A percentile compares a stretch with the other conserved stretches of the same genome.
Conservation (phyloP, 805 yeast species). For the Pichia exigua region DNA sequence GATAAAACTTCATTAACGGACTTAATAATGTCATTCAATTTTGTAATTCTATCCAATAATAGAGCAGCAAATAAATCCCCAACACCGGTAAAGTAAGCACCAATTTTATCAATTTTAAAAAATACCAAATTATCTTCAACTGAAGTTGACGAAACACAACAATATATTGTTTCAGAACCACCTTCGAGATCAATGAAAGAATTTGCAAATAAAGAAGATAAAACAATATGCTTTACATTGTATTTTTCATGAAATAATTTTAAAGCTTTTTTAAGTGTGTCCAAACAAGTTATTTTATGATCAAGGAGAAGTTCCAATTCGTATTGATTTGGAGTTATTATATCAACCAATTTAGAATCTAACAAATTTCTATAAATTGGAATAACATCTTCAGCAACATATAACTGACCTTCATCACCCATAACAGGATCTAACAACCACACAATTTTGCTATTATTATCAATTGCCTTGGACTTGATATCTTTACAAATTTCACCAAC, state of each 20-base stretch:
- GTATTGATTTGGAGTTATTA: slow-evolving; percentile 87
- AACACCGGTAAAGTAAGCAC: slow-evolving; percentile 88
- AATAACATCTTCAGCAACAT: slow-evolving; percentile 51
- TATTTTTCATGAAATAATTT: slow-evolving; percentile 38
- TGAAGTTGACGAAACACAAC: slow-evolving; percentile 35
- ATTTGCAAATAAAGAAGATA: slow-evolving; percentile 44
- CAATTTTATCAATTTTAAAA: slow-evolving; percentile 52
- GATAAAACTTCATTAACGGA: slow-evolving; percentile 50
- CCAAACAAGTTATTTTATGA: slow-evolving; percentile 33
- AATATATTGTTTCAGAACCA: slow-evolving; percentile 26
- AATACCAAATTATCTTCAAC: slow-evolving; percentile 17
- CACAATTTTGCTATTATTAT: slow-evolving; percentile 17
- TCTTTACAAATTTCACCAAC: slow-evolving; percentile 32
- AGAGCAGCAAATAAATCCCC: slow-evolving; percentile 88
- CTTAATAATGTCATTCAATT: slow-evolving; percentile 16
- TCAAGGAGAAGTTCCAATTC: slow-evolving; percentile 62
- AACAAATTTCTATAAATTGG: slow-evolving; percentile 50
- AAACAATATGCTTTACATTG: slow-evolving; percentile 52
- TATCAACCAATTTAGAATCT: slow-evolving; percentile 43
- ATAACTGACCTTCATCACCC: slow-evolving; percentile 70
- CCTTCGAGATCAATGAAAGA: slow-evolving; percentile 10
- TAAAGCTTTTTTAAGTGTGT: slow-evolving; percentile 40
- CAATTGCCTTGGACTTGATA: slow-evolving; percentile 30
- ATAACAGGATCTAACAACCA: slow-evolving; percentile 73
- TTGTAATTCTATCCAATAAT: slow-evolving; percentile 52